A percentile compares a stretch with the other conserved stretches of the same genome.
Evolutionary conservation across 2,329 filamentous ascomycete genomes (phyloP).

Genomic region (Colletotrichum godetiae): DNA sequence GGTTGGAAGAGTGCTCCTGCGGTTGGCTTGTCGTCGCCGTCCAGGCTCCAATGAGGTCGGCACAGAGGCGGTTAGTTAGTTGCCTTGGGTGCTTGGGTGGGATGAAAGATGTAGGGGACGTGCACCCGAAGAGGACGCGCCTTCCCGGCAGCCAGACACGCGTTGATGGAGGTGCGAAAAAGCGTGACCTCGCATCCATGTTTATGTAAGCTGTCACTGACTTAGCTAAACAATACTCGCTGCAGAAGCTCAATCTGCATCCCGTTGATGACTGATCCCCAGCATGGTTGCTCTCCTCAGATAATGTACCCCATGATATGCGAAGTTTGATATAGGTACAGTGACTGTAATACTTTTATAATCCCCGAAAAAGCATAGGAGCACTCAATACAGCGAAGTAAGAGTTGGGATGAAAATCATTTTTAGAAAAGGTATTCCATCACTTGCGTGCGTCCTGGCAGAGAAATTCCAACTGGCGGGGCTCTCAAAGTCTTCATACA

Average conservation of each 20-base stretch:
- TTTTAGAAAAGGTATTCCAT: background rate
- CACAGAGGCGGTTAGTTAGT: background rate
- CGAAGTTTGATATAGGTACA: background rate
- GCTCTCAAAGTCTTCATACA: background rate
- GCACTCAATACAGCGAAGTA: background rate
- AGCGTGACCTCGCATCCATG: constrained; percentile 9
- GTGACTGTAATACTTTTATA: background rate
- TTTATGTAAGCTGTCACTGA: background rate
- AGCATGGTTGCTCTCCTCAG: background rate
- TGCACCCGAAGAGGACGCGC: background rate
- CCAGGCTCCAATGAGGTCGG: constrained; percentile 8
- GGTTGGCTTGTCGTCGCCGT: background rate
- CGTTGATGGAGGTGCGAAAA: constrained; percentile 18
- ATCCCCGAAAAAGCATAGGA: background rate
- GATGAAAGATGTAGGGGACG: too few species aligned
- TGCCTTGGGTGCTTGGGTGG: background rate
- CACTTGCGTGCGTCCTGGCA: background rate
- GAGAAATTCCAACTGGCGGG: background rate
- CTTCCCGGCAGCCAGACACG: background rate
- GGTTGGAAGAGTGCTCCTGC: background rate
- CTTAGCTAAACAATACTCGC: background rate
- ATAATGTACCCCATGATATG: background rate
- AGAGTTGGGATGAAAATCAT: background rate
- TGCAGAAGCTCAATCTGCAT: background rate
- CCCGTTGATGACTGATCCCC: background rate